These are phyloP conservation scores for Chaetomiaceae sp. DNA, from an alignment of 2,329 filamentous ascomycete species.

Conservation along the genomic window DNA sequence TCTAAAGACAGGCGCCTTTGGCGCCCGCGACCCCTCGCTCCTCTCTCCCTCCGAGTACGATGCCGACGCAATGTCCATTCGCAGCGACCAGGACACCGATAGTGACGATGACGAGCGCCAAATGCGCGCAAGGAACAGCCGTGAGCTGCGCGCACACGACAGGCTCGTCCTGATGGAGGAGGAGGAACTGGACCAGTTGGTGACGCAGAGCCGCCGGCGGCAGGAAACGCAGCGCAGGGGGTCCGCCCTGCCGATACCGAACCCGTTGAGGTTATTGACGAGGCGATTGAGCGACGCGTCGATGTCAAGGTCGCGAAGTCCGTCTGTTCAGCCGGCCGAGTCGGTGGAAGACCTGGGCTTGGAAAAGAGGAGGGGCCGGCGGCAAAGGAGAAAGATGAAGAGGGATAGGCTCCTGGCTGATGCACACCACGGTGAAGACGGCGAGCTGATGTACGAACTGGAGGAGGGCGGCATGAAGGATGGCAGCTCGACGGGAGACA, in stretches of 20 bases:
- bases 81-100: conserved; percentile 69
- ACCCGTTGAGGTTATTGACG: conserved; percentile 37
- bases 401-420: conserved; percentile 48
- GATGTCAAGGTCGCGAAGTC: conserved; percentile 22
- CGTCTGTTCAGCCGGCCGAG: conserved; percentile 13
- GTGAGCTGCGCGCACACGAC: conserved; percentile 66
- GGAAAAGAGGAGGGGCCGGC: conserved; percentile 47
- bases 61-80: conserved; percentile 63
- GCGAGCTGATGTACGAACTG: conserved; percentile 82
- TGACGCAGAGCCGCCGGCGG: conserved; percentile 46
- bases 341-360: conserved; percentile 38
- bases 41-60: conserved; percentile 63
- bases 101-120: conserved; percentile 70
- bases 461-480: conserved; percentile 72
- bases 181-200: conserved; percentile 61
- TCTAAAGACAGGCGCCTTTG: conserved; percentile 28
- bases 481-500: conserved; percentile 58
- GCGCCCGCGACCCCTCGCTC: conserved; percentile 39
- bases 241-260: conserved; percentile 46
- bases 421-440: conserved; percentile 61
- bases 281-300: conserved; percentile 24
- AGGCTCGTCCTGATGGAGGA: conserved; percentile 68
- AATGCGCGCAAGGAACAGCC: conserved; percentile 60
- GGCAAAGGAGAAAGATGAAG: conserved; percentile 48
- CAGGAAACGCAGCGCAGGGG: conserved; percentile 45